Percentiles rank a stretch among this genome's conserved stretches.
These are phyloP conservation scores for Pichia insulana DNA, from an alignment of 805 yeast species.

Conservation along the genomic window DNA sequence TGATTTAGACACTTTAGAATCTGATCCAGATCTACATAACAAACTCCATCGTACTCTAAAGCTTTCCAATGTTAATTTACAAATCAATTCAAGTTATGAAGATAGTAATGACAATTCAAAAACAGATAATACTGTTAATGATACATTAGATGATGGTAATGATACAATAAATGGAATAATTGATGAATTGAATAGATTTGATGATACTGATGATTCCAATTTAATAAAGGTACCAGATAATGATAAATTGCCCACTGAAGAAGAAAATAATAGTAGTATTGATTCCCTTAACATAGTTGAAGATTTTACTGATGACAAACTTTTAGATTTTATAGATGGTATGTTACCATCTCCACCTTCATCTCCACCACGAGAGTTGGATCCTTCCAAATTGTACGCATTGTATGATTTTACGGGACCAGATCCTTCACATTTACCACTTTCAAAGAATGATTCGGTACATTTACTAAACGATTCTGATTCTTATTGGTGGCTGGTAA, in stretches of 20 bases:
- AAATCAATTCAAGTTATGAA: not conserved
- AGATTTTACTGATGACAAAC: conserved; percentile 20
- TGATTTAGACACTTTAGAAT: conserved; percentile 18
- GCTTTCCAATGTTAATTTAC: not conserved
- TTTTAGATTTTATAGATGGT: conserved; percentile 35
- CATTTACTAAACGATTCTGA: conserved; percentile 78
- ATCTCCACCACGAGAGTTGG: conserved; percentile 73
- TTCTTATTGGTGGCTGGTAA: conserved; percentile 94
- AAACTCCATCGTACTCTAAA: conserved; percentile 6
- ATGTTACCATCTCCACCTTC: conserved; percentile 58
- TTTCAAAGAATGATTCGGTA: conserved; percentile 75
- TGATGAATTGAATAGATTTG: not conserved
- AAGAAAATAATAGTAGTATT: conserved; percentile 19
- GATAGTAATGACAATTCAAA: not conserved
- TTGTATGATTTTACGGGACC: conserved; percentile 84
- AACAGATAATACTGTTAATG: not conserved
- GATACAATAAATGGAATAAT: not conserved
- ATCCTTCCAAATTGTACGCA: conserved; percentile 79
- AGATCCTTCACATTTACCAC: conserved; percentile 83
- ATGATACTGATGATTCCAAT: not conserved
- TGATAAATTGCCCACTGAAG: not conserved
- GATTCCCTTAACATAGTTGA: conserved; percentile 15
- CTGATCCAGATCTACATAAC: conserved; percentile 13
- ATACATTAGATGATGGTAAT: not conserved
- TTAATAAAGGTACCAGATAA: no score